These are phyloP conservation scores for Jimgerdemannia flammicorona DNA, from an alignment of 192 early-diverging fungal genomes.

Conservation along the genomic window DNA sequence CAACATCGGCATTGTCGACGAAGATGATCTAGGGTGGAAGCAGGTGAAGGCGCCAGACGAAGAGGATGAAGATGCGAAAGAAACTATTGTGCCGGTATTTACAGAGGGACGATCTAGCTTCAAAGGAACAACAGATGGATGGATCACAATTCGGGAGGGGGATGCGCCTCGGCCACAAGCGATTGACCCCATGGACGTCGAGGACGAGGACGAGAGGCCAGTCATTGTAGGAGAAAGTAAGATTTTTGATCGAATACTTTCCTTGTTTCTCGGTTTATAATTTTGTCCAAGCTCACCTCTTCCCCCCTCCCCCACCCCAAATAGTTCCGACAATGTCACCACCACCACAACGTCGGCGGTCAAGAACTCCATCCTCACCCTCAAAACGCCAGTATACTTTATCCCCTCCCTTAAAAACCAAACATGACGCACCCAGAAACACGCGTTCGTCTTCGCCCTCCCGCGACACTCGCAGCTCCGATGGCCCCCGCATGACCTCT, in stretches of 20 bases:
- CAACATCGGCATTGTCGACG: slow-evolving; percentile 36
- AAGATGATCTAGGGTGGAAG: slow-evolving; percentile 24
- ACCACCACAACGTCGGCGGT: not conserved
- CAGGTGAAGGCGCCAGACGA: slow-evolving; percentile 10
- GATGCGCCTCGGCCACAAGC: not conserved
- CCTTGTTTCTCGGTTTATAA: not conserved
- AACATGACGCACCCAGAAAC: not conserved
- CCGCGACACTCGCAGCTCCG: not conserved
- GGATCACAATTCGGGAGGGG: slow-evolving; percentile 23
- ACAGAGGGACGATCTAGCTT: not conserved
- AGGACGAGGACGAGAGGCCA: slow-evolving; percentile 26
- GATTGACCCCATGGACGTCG: slow-evolving; percentile 13
- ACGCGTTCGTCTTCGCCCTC: not conserved
- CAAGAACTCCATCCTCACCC: not conserved
- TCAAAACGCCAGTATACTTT: slow-evolving; percentile 1
- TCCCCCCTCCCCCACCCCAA: too few species aligned
- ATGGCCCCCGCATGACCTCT: not conserved
- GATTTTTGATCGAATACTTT: not conserved
- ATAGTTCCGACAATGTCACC: slow-evolving; percentile 6
- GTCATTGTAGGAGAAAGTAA: slow-evolving; percentile 19
- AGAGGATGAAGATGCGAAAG: not conserved
- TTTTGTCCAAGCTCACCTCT: not conserved
- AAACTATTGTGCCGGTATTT: not conserved
- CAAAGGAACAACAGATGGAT: slow-evolving; percentile 14
- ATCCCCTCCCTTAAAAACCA: not conserved